These are phyloP conservation scores for Fraxinus excelsior DNA, from an alignment of 257 asterid genomes.

Conservation along the genomic window DNA sequence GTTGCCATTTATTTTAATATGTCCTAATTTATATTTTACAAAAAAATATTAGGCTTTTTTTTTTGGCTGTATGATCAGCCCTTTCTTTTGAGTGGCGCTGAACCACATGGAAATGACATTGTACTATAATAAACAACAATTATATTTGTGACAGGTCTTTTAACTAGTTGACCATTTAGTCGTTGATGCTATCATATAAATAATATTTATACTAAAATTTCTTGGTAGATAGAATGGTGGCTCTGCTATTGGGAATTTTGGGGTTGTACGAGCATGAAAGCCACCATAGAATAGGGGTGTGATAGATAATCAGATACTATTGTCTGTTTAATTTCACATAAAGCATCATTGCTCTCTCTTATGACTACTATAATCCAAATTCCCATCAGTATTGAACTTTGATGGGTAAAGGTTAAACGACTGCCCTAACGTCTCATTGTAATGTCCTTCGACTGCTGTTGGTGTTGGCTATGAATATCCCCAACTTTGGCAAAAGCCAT, in stretches of 20 bases:
- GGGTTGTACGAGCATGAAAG: constrained; percentile 6
- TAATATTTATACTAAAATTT: constrained; percentile 15
- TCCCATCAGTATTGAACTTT: background rate
- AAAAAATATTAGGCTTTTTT: constrained; percentile 11
- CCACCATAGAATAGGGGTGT: constrained; percentile 2
- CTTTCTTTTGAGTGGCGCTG: background rate
- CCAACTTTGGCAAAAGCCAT: background rate
- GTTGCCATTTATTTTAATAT: constrained; percentile 6
- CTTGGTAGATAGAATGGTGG: constrained; percentile 3
- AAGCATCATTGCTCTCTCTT: background rate
- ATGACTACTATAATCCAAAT: background rate
- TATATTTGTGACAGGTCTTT: background rate
- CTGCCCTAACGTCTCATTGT: background rate
- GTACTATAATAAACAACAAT: background rate
- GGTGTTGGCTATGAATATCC: background rate
- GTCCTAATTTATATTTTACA: constrained; percentile 15
- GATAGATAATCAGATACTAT: background rate
- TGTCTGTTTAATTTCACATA: background rate
- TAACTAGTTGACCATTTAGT: background rate
- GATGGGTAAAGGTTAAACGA: background rate
- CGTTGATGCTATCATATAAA: background rate
- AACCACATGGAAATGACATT: background rate
- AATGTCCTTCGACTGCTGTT: background rate
- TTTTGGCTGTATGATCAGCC: background rate
- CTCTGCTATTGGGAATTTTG: background rate